Base-by-base conservation (phyloP, 2,329 filamentous ascomycete genomes). In the Pseudogymnoascus sp. region DNA sequence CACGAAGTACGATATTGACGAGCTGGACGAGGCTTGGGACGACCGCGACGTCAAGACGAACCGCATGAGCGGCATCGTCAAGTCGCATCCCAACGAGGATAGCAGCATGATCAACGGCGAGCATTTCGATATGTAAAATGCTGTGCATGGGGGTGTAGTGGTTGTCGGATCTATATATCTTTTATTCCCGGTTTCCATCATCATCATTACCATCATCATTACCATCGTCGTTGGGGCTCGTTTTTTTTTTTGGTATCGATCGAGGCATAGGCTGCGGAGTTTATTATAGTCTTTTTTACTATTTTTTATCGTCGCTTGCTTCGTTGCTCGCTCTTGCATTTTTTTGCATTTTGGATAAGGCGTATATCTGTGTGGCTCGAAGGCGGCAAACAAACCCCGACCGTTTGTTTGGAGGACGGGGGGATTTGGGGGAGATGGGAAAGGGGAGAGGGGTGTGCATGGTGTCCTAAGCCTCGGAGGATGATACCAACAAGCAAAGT, bases 21-120 rank as follows among this genome's bases (percentile, higher is more conserved):
- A 86, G 23, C 86, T 87, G 84, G 80, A 83, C 64, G 83, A 87
- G 66, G 79, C 77, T 38, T 73, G 72, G 69, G 73, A 74, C 42
- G 71, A 75, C 21, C 70, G 68, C 26, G 71, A 72, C 50, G 84
- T 85, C 66, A 72, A 80, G 64, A 67, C 76, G 76, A 57, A 77
- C 78, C 79, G 84, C 61, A 87, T 87, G 85, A 87, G 84, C 71
- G 85, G 85, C 50, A 82, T 87, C 66, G 79, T 84, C 61, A 83
- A 80, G 72, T 83, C 81, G 53, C 78, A 78, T 62, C 78, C 78
- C 64, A 79, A 84, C 68, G 86, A 88, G 62, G 73, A 74, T 63
- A 87, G 71, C 80, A 85, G 67, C 62, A 84, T 87, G 79, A 84
- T 89, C 69, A 83, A 81, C 67, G 79, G 79, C 64, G 80, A 82